Conservation (phyloP, 192 early-diverging fungal species). For the Podila epicladia region DNA sequence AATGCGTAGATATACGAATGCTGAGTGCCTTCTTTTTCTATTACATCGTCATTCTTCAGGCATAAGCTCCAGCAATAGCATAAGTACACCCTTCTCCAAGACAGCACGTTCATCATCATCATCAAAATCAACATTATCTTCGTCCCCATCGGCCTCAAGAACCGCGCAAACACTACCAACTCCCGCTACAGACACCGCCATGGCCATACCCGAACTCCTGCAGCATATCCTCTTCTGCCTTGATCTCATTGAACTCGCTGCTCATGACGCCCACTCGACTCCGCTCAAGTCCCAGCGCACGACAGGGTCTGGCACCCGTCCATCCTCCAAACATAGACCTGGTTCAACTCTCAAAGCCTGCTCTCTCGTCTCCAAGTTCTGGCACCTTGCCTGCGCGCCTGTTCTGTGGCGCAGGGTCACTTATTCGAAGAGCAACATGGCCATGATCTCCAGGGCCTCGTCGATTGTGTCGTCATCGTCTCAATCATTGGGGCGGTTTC, state of each 20-base stretch:
- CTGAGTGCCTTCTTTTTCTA: not conserved
- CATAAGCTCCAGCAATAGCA: not conserved
- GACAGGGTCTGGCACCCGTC: not conserved
- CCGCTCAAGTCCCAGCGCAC: not conserved
- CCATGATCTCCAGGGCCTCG: not conserved
- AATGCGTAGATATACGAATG: no score
- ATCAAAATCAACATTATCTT: not conserved
- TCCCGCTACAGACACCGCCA: not conserved
- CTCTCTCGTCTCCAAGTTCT: conserved; percentile 2
- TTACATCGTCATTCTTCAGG: not conserved
- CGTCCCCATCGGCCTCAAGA: not conserved
- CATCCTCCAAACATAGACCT: not conserved
- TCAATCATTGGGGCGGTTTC: not conserved
- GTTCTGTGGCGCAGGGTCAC: conserved; percentile 1
- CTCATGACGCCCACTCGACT: not conserved
- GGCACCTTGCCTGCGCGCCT: not conserved
- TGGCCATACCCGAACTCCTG: not conserved
- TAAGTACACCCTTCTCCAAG: no score
- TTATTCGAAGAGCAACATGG: not conserved
- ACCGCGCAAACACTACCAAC: not conserved
- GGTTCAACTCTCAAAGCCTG: not conserved
- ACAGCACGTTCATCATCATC: not conserved
- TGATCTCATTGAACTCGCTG: not conserved
- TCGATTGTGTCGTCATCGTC: not conserved
- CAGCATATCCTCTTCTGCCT: not conserved